Base-by-base conservation (phyloP, 139 green algal genomes). In the Diplosphaera chodatii region DNA sequence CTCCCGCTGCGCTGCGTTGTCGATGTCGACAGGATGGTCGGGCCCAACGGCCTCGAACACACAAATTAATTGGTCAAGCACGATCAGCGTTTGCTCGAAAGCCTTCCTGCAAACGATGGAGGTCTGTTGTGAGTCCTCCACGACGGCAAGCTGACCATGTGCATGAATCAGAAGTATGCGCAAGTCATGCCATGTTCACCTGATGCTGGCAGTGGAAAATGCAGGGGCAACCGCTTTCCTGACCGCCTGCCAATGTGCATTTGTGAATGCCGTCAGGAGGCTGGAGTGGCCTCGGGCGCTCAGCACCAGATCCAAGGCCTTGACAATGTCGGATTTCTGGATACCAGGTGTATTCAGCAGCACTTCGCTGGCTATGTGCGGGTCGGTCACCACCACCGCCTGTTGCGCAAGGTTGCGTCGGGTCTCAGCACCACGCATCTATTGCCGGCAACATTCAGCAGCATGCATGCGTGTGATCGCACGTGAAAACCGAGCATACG, bases 161-260 rank as follows among this genome's bases (percentile, higher is more conserved):
- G n/a, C n/a, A n/a, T n/a, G n/a, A n/a, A n/a, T n/a, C n/a, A n/a
- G n/a, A n/a, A n/a, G n/a, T n/a, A n/a, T n/a, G n/a, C n/a, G n/a
- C n/a, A n/a, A n/a, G n/a, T n/a, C n/a, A n/a, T n/a, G n/a, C n/a
- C n/a, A n/a, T n/a, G n/a, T n/a, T n/a, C 55, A 67, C 68, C 68
- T 55, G 55, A 73, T 66, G 55, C 30, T 56, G 4, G 28, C 55
- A 13, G 55, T 30, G 22, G 30, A 67, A 31, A 73, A 73, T 21
- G 68, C 55, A 5, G 68, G 68, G 4, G 68, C 55, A 33, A 73
- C 68, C 10, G 25, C 68, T 55, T 73, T 73, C 4, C 68, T 20
- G n/a, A 67, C 55, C 8, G 55, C 55, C 21, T 40, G 25, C 68
- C 68, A 73, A 31, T 73, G 68, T n/a, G 28, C 68, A 25, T 67